A percentile compares a stretch with the other conserved stretches of the same genome.
phyloP scores from a whole-genome alignment of 305 asterid genomes.

The Plantago rigida region DNA sequence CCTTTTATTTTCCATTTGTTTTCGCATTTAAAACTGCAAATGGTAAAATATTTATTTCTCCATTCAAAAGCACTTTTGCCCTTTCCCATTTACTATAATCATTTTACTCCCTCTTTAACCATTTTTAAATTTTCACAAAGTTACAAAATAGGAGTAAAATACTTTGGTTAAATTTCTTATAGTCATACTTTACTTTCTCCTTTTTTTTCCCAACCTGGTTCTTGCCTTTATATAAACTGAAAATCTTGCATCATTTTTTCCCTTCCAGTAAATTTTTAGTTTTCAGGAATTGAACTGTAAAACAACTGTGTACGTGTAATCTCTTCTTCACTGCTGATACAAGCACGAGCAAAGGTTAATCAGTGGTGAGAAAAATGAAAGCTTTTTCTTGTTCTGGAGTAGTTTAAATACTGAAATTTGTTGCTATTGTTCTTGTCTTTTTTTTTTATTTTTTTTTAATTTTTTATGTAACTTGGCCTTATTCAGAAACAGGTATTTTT shows the following conservation, averaged over 20 bases:
- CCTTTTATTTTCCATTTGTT: neutral
- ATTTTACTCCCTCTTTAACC: neutral
- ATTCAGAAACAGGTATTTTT: too few relatives aligned
- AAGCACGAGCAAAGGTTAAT: neutral
- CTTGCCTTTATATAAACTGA: neutral
- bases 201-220: neutral
- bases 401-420: neutral
- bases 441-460: neutral
- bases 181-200: slow-evolving; percentile 31
- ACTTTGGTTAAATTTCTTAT: slow-evolving; percentile 21
- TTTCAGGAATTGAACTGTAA: neutral
- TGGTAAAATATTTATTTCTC: slow-evolving; percentile 15
- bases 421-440: neutral
- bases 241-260: neutral
- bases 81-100: slow-evolving; percentile 24
- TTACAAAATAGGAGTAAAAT: slow-evolving; percentile 9
- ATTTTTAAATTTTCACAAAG: slow-evolving; percentile 7
- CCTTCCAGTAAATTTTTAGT: neutral
- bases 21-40: slow-evolving; percentile 6
- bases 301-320: neutral
- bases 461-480: too few relatives aligned
- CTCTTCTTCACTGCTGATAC: neutral
- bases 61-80: slow-evolving; percentile 26
- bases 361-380: neutral
- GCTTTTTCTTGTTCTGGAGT: neutral